phyloP scores from a whole-genome alignment of 345 rosid genomes.

The Sapria himalayana region DNA sequence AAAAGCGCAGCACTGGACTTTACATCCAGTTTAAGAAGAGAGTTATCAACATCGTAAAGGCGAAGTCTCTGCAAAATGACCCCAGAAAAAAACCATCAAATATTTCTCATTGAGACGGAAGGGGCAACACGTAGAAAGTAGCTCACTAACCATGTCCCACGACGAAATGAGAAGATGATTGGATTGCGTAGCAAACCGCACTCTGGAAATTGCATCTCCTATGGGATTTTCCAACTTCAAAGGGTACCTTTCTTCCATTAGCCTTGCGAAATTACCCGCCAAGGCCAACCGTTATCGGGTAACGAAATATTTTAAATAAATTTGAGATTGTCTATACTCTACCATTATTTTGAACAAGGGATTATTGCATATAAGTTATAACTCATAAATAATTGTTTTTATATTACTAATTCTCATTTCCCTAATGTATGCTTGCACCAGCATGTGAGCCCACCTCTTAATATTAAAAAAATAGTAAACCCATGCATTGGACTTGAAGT shows the following conservation, averaged over 20 bases:
- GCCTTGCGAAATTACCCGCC: too few species aligned
- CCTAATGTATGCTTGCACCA: too few species aligned
- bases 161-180: constrained; percentile 67
- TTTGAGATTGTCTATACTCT: too few species aligned
- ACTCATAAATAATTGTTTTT: too few species aligned
- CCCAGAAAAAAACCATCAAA: neutral
- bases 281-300: neutral
- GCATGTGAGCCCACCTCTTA: too few species aligned
- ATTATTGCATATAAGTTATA: too few species aligned
- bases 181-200: constrained; percentile 53
- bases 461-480: too few species aligned
- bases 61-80: constrained; percentile 28
- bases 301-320: too few species aligned
- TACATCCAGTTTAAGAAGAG: constrained; percentile 27
- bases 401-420: too few species aligned
- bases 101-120: neutral
- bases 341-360: too few species aligned
- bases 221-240: constrained; percentile 30
- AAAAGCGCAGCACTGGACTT: constrained; percentile 41
- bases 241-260: too few species aligned
- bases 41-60: constrained; percentile 51
- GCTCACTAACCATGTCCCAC: constrained; percentile 69
- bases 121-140: neutral
- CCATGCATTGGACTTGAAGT: too few species aligned
- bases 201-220: constrained; percentile 42